phyloP scores from a whole-genome alignment of 768 basidiomycete genomes.

The Rhizopogon vulgaris region DNA sequence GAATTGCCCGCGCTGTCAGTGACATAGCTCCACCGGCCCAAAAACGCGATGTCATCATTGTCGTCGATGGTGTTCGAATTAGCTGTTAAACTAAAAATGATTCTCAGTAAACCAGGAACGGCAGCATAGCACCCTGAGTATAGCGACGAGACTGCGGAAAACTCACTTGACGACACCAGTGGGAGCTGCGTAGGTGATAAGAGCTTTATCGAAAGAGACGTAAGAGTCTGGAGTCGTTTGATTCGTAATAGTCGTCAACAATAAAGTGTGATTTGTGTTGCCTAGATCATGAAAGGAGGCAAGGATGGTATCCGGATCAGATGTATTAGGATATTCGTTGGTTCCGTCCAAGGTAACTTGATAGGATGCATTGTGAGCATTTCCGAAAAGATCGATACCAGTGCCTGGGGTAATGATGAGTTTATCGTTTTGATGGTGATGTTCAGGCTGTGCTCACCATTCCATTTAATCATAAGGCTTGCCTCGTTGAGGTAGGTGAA shows the following conservation, averaged over 20 bases:
- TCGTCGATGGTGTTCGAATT: constrained; percentile 36
- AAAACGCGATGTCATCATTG: constrained; percentile 38
- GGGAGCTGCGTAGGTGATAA: constrained; percentile 37
- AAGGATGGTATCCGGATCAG: constrained; percentile 34
- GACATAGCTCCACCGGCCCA: constrained; percentile 49
- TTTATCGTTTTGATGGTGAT: constrained; percentile 1
- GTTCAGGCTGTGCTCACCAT: constrained; percentile 37
- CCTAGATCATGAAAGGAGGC: constrained; percentile 41
- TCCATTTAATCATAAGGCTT: constrained; percentile 51
- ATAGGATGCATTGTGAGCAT: constrained; percentile 39
- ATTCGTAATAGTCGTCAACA: constrained; percentile 42
- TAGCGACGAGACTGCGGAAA: not conserved
- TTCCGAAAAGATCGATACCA: constrained; percentile 55
- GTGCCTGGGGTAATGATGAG: constrained; percentile 40
- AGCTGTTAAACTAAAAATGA: constrained; percentile 28
- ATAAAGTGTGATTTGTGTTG: constrained; percentile 47
- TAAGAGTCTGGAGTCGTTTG: constrained; percentile 27
- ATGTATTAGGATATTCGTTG: constrained; percentile 16
- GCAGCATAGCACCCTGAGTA: not conserved
- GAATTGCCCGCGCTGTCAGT: constrained; percentile 24
- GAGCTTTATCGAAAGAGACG: constrained; percentile 53
- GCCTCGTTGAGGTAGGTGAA: constrained; percentile 58
- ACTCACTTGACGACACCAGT: constrained; percentile 29
- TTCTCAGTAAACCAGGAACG: constrained; percentile 13
- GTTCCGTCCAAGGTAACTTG: constrained; percentile 47